A percentile compares a stretch with the other conserved stretches of the same genome.
Evolutionary conservation across 2,329 filamentous ascomycete species (phyloP).

Genomic region (Colletotrichum sp.): DNA sequence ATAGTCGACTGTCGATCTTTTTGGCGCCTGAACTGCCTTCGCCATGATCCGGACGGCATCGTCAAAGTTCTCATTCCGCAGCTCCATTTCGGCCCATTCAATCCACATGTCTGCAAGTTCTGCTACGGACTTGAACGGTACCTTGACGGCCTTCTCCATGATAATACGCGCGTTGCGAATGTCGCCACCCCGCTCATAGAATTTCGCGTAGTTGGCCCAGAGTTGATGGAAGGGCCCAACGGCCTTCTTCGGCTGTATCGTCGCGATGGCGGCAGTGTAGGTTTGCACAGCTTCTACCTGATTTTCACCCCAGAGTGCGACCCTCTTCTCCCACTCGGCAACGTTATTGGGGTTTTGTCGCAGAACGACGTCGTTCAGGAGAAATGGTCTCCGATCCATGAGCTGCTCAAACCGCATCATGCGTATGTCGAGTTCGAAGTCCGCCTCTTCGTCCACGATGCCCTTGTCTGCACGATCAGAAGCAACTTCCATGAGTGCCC

Average conservation of each 20-base stretch:
- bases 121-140: slow-evolving; percentile 96
- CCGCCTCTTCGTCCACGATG: slow-evolving; percentile 78
- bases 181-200: slow-evolving; percentile 90
- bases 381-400: slow-evolving; percentile 95
- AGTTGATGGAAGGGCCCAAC: slow-evolving; percentile 92
- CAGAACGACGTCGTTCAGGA: slow-evolving; percentile 93
- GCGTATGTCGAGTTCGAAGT: slow-evolving; percentile 92
- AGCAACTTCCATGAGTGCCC: slow-evolving; percentile 87
- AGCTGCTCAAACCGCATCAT: slow-evolving; percentile 98
- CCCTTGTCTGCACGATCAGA: slow-evolving; percentile 81
- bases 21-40: slow-evolving; percentile 95
- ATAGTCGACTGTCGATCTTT: slow-evolving; percentile 97
- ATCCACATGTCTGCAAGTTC: slow-evolving; percentile 99
- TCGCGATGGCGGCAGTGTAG: slow-evolving; percentile 91
- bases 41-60: slow-evolving; percentile 95
- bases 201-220: slow-evolving; percentile 96
- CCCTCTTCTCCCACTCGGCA: slow-evolving; percentile 94
- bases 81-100: slow-evolving; percentile 98
- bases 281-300: slow-evolving; percentile 90
- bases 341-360: slow-evolving; percentile 97
- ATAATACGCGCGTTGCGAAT: slow-evolving; percentile 86
- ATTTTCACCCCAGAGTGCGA: slow-evolving; percentile 95
- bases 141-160: slow-evolving; percentile 97
- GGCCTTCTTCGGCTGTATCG: slow-evolving; percentile 93
- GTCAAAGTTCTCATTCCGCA: slow-evolving; percentile 95